These are phyloP conservation scores for Cymbomonas tetramitiformis DNA, from an alignment of 139 green algal species.

Conservation along the genomic window DNA sequence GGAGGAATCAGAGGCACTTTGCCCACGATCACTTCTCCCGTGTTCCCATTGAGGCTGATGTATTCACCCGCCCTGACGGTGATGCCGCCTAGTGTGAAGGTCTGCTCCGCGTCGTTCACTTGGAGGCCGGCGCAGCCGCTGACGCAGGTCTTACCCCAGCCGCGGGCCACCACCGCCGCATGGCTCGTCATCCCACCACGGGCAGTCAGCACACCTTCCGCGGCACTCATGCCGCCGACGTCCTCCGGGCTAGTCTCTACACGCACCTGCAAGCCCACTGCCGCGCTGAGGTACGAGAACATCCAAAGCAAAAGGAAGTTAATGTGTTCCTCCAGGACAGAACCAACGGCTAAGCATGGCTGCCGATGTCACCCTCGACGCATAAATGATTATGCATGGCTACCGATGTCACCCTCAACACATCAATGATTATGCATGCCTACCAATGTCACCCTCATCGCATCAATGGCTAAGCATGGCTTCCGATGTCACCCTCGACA, in stretches of 20 bases:
- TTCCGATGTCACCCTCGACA: too few relatives aligned
- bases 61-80: slow-evolving; percentile 53
- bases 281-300: too few relatives aligned
- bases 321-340: too few relatives aligned
- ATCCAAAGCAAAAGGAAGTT: too few relatives aligned
- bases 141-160: slow-evolving; percentile 84
- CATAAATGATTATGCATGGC: too few relatives aligned
- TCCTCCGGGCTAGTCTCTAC: slow-evolving; percentile 71
- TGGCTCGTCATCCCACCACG: slow-evolving; percentile 75
- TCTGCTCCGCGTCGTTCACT: slow-evolving; percentile 43
- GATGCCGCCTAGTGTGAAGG: slow-evolving; percentile 23
- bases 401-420: too few relatives aligned
- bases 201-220: slow-evolving; percentile 65
- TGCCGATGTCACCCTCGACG: too few relatives aligned
- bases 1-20: slow-evolving; percentile 44
- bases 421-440: too few relatives aligned
- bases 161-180: slow-evolving; percentile 71
- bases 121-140: slow-evolving; percentile 51
- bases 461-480: too few relatives aligned
- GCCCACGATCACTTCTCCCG: slow-evolving; percentile 60
- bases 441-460: too few relatives aligned
- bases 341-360: too few relatives aligned
- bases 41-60: slow-evolving; percentile 56
- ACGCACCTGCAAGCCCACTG: too few relatives aligned
- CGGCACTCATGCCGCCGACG: slow-evolving; percentile 71